Conservation (phyloP, 352 stramenopile genomes). For the Plasmopara viticola region DNA sequence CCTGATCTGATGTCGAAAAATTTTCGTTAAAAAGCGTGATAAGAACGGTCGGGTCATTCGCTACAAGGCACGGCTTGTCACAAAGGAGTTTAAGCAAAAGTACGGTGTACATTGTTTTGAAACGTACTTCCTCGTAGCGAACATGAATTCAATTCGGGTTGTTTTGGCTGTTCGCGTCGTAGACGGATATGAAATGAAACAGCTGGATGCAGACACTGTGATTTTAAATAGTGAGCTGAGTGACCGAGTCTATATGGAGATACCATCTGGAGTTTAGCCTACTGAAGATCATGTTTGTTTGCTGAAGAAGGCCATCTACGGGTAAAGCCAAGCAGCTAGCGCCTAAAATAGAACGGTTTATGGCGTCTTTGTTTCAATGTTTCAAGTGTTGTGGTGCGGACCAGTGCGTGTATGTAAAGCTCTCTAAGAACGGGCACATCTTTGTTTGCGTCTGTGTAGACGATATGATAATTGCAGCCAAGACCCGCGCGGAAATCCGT, state of each 20-base stretch:
- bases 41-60: no score
- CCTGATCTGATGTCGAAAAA: neutral
- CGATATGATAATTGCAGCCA: neutral
- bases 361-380: no score
- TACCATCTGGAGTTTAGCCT: slow-evolving; percentile 20
- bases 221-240: no score
- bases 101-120: neutral
- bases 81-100: neutral
- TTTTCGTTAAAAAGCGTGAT: neutral
- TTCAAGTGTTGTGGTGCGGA: slow-evolving; percentile 9
- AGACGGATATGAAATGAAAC: neutral
- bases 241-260: slow-evolving; percentile 25
- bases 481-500: no score
- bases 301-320: slow-evolving; percentile 17
- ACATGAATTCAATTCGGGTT: slow-evolving; percentile 29
- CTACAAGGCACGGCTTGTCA: neutral
- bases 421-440: neutral
- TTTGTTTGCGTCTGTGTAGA: slow-evolving; percentile 8
- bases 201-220: no score
- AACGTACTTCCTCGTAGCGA: slow-evolving; percentile 16
- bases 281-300: slow-evolving; percentile 7
- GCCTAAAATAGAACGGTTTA: slow-evolving; percentile 13
- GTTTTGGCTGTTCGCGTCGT: slow-evolving; percentile 4
- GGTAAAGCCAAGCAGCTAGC: slow-evolving; percentile 16
- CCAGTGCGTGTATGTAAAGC: slow-evolving; percentile 4